Conservation (phyloP, 2,329 filamentous ascomycete species). For the Neophaeococcomyces aloes region DNA sequence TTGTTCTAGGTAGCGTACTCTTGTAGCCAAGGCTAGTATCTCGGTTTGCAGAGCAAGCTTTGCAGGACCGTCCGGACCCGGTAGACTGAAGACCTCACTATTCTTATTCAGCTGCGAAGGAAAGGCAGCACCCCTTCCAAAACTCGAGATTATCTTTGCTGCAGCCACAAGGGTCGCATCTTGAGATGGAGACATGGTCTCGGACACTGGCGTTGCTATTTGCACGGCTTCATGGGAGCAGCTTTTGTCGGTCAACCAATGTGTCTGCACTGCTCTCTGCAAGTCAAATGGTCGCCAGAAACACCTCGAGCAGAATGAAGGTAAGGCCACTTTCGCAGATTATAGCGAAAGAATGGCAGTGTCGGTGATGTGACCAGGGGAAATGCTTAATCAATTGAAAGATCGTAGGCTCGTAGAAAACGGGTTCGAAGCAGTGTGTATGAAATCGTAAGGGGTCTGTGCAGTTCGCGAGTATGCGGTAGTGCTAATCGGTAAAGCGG, state of each 20-base stretch:
- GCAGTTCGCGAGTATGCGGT: no score
- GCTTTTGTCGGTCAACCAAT: not conserved
- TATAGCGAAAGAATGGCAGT: not conserved
- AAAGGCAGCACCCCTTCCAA: constrained; percentile 33
- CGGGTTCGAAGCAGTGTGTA: no score
- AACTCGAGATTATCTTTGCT: constrained; percentile 35
- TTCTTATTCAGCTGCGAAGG: constrained; percentile 34
- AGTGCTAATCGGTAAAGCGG: no score
- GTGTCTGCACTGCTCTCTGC: constrained; percentile 2
- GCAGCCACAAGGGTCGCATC: constrained; percentile 34
- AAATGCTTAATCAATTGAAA: not conserved
- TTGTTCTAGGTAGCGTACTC: constrained; percentile 74
- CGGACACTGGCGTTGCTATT: not conserved
- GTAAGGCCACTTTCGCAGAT: constrained; percentile 5
- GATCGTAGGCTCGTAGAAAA: not conserved
- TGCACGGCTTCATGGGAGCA: constrained; percentile 6
- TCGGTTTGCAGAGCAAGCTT: constrained; percentile 76
- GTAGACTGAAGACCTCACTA: constrained; percentile 55
- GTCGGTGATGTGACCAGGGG: not conserved
- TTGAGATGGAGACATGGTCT: constrained; percentile 4
- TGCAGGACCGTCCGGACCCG: constrained; percentile 62
- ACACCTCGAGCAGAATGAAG: constrained; percentile 6
- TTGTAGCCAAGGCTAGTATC: constrained; percentile 62
- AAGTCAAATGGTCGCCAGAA: constrained; percentile 6
- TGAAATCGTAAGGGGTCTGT: no score